Conservation (phyloP, 306 rosid species). For the Trichosanthes cucumerina region DNA sequence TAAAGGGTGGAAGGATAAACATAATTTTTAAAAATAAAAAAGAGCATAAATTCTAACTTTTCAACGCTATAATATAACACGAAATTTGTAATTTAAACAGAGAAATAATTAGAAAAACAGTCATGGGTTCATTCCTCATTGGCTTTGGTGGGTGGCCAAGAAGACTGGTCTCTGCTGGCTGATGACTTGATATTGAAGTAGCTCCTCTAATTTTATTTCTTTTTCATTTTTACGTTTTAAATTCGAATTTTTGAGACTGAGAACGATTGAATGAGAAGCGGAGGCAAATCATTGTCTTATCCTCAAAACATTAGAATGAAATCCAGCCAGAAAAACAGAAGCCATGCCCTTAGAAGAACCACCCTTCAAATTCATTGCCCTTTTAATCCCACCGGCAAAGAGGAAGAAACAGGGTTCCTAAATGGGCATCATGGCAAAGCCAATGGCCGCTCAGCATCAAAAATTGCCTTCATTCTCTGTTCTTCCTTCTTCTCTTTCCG, state of each 20-base stretch:
- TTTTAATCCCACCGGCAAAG: neutral
- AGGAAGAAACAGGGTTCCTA: conserved; percentile 3
- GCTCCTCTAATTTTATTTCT: neutral
- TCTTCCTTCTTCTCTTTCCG: conserved; percentile 80
- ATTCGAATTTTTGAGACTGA: neutral
- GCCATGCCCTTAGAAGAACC: conserved; percentile 14
- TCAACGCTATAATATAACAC: no score
- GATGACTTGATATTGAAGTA: neutral
- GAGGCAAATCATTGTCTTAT: conserved; percentile 56
- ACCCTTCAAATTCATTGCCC: neutral
- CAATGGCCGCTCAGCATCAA: conserved; percentile 53
- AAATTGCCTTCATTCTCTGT: conserved; percentile 56
- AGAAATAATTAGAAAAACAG: no score
- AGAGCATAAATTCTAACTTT: no score
- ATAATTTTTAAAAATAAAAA: no score
- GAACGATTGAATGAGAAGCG: conserved; percentile 28
- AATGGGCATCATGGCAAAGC: conserved; percentile 54
- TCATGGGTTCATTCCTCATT: no score
- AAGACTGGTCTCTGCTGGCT: no score
- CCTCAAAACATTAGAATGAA: conserved; percentile 27
- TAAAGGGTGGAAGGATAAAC: no score
- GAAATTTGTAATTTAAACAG: no score
- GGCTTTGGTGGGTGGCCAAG: no score
- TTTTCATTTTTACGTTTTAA: neutral
- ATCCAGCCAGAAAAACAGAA: conserved; percentile 20